Evolutionary conservation across 2,329 filamentous ascomycete species (phyloP).

Genomic region (Pezicula rhizophila): DNA sequence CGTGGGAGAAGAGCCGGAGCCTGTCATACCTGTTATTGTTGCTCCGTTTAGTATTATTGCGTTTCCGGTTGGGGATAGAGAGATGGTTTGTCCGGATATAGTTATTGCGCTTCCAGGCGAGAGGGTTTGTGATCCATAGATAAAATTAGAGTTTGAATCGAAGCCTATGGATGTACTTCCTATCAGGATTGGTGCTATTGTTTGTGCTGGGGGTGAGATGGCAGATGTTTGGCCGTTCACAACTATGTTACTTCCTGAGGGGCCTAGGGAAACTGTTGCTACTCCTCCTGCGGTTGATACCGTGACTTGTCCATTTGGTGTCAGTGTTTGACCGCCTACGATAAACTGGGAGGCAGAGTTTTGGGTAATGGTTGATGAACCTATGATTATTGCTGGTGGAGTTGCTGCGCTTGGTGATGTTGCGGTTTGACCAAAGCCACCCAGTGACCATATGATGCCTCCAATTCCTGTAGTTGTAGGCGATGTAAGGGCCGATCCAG

Average conservation of each 20-base stretch:
- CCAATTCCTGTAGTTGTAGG: too few relatives aligned
- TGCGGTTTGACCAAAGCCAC: too few relatives aligned
- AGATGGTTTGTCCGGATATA: slow-evolving; percentile 16
- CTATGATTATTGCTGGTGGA: slow-evolving; percentile 5
- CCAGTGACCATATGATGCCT: too few relatives aligned
- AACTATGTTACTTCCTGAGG: background rate
- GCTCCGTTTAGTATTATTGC: slow-evolving; percentile 10
- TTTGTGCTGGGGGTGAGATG: background rate
- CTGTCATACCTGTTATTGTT: background rate
- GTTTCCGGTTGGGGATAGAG: slow-evolving; percentile 11
- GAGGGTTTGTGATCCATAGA: slow-evolving; percentile 20
- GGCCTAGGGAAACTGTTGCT: background rate
- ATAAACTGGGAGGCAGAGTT: background rate
- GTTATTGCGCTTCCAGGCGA: slow-evolving; percentile 19
- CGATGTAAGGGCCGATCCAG: too few relatives aligned
- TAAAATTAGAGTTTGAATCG: slow-evolving; percentile 11
- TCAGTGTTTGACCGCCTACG: background rate
- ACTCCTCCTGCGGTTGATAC: background rate
- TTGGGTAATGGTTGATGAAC: background rate
- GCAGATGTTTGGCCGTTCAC: background rate
- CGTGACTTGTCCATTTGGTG: background rate
- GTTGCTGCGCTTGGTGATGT: background rate
- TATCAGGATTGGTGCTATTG: slow-evolving; percentile 13
- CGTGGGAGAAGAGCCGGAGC: background rate
- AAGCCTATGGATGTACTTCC: slow-evolving; percentile 15